Conservation (phyloP, 169 alveolate species). For the Babesia caballi region DNA sequence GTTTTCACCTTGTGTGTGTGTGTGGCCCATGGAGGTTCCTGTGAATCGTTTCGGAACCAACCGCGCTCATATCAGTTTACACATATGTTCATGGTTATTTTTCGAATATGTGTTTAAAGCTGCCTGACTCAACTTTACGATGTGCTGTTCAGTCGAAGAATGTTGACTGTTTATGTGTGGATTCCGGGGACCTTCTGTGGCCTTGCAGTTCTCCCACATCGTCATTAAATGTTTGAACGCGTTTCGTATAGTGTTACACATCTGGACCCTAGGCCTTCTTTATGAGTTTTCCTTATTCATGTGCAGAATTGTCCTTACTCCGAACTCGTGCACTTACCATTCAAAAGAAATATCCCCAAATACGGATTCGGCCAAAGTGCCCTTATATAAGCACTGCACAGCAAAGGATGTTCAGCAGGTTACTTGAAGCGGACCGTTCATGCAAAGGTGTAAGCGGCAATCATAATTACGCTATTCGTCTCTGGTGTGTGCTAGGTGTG, state of each 20-base stretch:
- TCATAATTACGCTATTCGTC: neutral
- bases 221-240: neutral
- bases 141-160: neutral
- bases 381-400: neutral
- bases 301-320: neutral
- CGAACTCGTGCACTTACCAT: neutral
- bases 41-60: no score
- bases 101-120: neutral
- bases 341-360: constrained; percentile 21
- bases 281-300: neutral
- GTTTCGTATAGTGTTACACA: neutral
- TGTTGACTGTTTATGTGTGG: neutral
- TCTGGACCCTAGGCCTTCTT: neutral
- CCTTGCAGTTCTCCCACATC: neutral
- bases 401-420: neutral
- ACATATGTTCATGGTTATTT: neutral
- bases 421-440: neutral
- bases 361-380: constrained; percentile 18
- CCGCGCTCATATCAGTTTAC: no score
- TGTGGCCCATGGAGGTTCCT: neutral
- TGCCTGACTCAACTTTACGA: neutral
- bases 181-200: neutral
- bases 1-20: neutral
- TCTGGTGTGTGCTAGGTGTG: neutral
- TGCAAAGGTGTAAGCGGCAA: neutral